Percentiles rank a stretch among this genome's conserved stretches.
Evolutionary conservation across 371 early-diverging fungal genomes (phyloP).

Genomic region (Lichtheimia ramosa): DNA sequence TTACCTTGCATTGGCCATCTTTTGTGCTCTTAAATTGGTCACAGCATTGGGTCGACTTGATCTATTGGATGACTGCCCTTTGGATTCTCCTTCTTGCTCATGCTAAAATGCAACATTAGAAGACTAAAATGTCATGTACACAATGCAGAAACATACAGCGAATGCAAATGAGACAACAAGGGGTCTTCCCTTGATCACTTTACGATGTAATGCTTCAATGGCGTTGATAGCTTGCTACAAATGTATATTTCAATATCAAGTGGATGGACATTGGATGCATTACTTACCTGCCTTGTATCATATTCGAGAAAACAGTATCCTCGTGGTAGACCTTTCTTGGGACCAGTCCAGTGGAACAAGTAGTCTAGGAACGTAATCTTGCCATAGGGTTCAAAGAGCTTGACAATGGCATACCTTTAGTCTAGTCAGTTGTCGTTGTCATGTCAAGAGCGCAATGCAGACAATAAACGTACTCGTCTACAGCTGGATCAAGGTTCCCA

Average conservation of each 20-base stretch:
- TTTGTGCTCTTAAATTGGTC: slow-evolving; percentile 38
- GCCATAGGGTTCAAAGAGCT: slow-evolving; percentile 68
- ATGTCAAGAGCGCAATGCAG: background rate
- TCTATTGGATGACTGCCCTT: slow-evolving; percentile 15
- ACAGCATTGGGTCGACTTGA: slow-evolving; percentile 33
- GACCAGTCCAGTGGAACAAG: slow-evolving; percentile 62
- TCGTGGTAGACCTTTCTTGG: slow-evolving; percentile 61
- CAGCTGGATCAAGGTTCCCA: slow-evolving; percentile 58
- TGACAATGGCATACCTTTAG: slow-evolving; percentile 56
- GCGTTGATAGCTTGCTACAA: slow-evolving; percentile 55
- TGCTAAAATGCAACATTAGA: slow-evolving; percentile 18
- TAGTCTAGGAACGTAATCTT: slow-evolving; percentile 66
- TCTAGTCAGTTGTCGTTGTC: slow-evolving; percentile 1
- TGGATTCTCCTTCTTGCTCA: slow-evolving; percentile 24
- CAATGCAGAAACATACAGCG: slow-evolving; percentile 32
- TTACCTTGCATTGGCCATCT: slow-evolving; percentile 48
- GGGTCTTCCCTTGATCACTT: slow-evolving; percentile 48
- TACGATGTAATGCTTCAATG: slow-evolving; percentile 52
- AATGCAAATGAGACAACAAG: slow-evolving; percentile 61
- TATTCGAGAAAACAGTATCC: slow-evolving; percentile 72
- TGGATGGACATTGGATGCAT: background rate
- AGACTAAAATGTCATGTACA: background rate
- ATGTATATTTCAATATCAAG: no score
- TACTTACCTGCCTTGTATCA: slow-evolving; percentile 42
- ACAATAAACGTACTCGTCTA: slow-evolving; percentile 54